A percentile compares a stretch with the other conserved stretches of the same genome.
Conservation (phyloP, 1,284 basidiomycete species). For the Marasmius oreades region DNA sequence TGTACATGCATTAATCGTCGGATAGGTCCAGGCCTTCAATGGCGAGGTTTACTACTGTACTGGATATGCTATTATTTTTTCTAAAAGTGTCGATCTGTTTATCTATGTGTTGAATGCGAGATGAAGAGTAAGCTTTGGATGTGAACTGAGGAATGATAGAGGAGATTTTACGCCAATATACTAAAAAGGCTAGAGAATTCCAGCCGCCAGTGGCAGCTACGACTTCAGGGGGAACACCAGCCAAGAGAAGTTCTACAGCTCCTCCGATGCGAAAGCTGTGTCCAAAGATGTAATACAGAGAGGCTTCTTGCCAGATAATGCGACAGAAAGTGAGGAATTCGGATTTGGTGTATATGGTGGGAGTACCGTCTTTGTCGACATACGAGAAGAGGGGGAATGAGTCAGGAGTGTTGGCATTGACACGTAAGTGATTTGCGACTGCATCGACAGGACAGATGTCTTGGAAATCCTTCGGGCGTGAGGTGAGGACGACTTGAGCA, state of each 20-base stretch:
- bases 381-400: not conserved
- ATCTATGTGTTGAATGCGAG: not conserved
- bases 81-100: too few species aligned
- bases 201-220: too few species aligned
- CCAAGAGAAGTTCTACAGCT: too few species aligned
- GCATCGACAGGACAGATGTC: not conserved
- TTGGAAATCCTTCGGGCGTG: not conserved
- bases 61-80: not conserved
- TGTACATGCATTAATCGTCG: too few species aligned
- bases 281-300: slow-evolving; percentile 12
- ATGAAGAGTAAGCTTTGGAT: not conserved
- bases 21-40: not conserved
- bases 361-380: not conserved
- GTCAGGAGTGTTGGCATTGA: not conserved
- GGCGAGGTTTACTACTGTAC: not conserved
- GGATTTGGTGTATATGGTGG: not conserved
- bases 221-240: too few species aligned
- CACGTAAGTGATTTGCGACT: not conserved
- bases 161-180: too few species aligned
- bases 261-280: slow-evolving; percentile 28
- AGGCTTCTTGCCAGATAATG: slow-evolving; percentile 11
- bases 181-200: too few species aligned
- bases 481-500: not conserved
- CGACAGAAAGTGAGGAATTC: not conserved
- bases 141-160: not conserved